These are phyloP conservation scores for Heterobasidion occidentale DNA, from an alignment of 1,284 basidiomycete genomes.

Conservation along the genomic window DNA sequence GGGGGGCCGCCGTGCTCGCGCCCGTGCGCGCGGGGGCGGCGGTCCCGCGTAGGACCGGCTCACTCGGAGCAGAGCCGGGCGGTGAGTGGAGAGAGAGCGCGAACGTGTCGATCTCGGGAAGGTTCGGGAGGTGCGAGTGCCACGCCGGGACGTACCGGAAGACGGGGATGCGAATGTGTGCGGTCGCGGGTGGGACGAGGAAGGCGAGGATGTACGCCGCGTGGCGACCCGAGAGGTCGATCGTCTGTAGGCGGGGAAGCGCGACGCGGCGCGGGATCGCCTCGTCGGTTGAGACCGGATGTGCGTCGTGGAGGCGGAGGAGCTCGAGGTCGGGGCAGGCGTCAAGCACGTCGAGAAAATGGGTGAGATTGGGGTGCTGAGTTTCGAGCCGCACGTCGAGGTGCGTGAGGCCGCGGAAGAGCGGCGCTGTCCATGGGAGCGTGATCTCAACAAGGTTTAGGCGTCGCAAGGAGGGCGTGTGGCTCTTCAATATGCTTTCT, in stretches of 20 bases:
- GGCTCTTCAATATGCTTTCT: neutral
- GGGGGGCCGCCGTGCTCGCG: no score
- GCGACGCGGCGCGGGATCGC: neutral
- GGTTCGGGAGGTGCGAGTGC: neutral
- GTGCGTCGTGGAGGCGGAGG: neutral
- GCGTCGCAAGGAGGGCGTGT: neutral
- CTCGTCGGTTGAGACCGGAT: neutral
- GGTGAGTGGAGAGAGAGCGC: neutral
- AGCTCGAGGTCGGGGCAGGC: neutral
- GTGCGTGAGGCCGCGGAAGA: neutral
- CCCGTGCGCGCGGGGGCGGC: no score
- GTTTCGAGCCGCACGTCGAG: neutral
- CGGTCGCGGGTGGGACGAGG: neutral
- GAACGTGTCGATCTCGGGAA: neutral
- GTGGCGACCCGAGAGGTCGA: neutral
- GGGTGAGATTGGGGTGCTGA: neutral
- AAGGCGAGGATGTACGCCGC: neutral
- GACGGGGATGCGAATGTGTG: neutral
- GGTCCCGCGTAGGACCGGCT: neutral
- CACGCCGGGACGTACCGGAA: neutral
- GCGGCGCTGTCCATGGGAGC: neutral
- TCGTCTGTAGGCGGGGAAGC: neutral
- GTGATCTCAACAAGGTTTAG: neutral
- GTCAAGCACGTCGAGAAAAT: neutral
- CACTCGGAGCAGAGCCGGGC: neutral